Evolutionary conservation across 495 filamentous ascomycete species (phyloP).

Genomic region (Bacidia gigantensis): DNA sequence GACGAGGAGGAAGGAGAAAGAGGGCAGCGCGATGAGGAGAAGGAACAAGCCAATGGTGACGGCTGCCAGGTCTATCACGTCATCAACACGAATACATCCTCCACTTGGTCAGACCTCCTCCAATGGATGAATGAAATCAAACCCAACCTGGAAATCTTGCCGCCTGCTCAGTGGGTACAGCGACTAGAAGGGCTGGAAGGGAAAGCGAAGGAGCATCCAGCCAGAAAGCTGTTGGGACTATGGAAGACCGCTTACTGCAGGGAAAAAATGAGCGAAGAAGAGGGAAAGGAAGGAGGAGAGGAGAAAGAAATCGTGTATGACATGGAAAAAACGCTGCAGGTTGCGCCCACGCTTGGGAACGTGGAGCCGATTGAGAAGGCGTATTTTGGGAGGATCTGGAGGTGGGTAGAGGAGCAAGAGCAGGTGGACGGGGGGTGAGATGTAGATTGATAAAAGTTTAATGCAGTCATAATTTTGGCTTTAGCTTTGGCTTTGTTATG

Average conservation of each 20-base stretch:
- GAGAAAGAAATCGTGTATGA: slow-evolving; percentile 20
- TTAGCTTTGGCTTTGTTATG: too few species aligned
- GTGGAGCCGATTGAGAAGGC: slow-evolving; percentile 27
- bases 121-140: slow-evolving; percentile 25
- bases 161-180: slow-evolving; percentile 29
- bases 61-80: slow-evolving; percentile 31
- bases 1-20: not conserved
- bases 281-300: slow-evolving; percentile 2
- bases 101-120: slow-evolving; percentile 35
- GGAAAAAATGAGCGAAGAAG: slow-evolving; percentile 6
- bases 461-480: too few species aligned
- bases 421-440: not conserved
- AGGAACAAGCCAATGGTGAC: not conserved
- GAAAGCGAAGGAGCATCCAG: slow-evolving; percentile 21
- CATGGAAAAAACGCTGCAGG: slow-evolving; percentile 20
- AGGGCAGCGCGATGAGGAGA: not conserved
- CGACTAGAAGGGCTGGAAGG: slow-evolving; percentile 22
- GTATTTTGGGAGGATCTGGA: slow-evolving; percentile 32
- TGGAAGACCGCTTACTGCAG: slow-evolving; percentile 31
- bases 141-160: slow-evolving; percentile 26
- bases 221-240: slow-evolving; percentile 30
- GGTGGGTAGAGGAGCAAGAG: slow-evolving; percentile 26
- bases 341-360: slow-evolving; percentile 21
- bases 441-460: not conserved
- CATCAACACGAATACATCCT: slow-evolving; percentile 28